phyloP scores from a whole-genome alignment of 1,284 basidiomycete species.

The Irpex rosettiformis region DNA sequence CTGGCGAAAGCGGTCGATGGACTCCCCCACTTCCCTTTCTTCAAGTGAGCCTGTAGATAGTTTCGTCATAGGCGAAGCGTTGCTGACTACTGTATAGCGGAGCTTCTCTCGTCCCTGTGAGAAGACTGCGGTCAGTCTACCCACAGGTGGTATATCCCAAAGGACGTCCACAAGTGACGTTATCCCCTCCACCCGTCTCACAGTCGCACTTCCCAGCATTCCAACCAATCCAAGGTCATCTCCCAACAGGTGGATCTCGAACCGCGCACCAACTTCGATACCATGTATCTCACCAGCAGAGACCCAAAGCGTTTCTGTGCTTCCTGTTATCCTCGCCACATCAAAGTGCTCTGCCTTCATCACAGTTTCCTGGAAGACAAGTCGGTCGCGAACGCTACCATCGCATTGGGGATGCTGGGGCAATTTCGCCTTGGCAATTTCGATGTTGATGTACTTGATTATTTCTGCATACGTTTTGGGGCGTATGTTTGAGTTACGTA shows the following conservation, averaged over 20 bases:
- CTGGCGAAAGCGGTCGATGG: too few species aligned
- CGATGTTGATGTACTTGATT: neutral
- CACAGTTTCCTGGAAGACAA: slow-evolving; percentile 8
- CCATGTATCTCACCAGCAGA: neutral
- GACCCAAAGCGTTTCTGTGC: neutral
- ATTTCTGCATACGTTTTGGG: neutral
- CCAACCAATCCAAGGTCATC: neutral
- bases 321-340: neutral
- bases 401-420: neutral
- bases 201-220: neutral
- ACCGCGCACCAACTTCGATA: neutral
- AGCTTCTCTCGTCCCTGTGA: too few species aligned
- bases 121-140: too few species aligned
- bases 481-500: neutral
- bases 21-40: too few species aligned
- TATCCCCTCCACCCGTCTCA: too few species aligned
- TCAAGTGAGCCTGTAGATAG: too few species aligned
- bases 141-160: too few species aligned
- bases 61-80: too few species aligned
- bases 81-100: too few species aligned
- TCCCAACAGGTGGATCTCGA: neutral
- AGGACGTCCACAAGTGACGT: too few species aligned
- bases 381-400: slow-evolving; percentile 3
- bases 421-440: neutral
- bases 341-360: slow-evolving; percentile 1